Evolutionary conservation across 139 green algal species (phyloP), one percentile per base, ranked within the genome.

Genomic region (Micractinium conductrix): DNA sequence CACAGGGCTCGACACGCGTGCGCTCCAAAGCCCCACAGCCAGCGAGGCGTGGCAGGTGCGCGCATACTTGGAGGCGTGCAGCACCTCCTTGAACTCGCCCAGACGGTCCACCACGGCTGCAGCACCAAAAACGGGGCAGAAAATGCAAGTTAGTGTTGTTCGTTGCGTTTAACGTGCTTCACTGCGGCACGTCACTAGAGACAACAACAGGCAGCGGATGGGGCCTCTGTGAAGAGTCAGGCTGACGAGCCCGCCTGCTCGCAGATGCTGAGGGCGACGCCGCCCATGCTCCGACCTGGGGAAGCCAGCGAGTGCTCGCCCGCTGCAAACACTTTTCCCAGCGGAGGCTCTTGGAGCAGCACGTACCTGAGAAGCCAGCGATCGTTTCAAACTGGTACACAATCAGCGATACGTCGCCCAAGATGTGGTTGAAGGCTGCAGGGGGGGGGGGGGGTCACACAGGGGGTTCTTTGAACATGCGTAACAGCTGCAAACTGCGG

Each of bases 401-500:
- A 50, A 99, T 92, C 19, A 99, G 84, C 0, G 95, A 98, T 24
- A 99, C 90, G 84, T 99, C 97, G 35, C 85, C 89, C 8, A 99
- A 88, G 69, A 99, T 96, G 93, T 99, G 97, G 86, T 95, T 98
- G 94, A 99, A 99, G 2, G 97, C 97, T 50, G 89, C 92, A 28
- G 26, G 43, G 63, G 86, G 81, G 75, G 38, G 22, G 24, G 50
- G 3, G 38, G 2, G 67, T 6, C 5, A 14, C 10, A 40, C 26
- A 35, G 9, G 21, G 53, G 53, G 53, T 48, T 7, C 16, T 26
- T 42, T 28, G 17, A 42, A 24, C 37, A 50, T 37, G n/a, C 14
- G 4, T 12, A 53, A 14, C 69, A 14, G 38, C 69, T n/a, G 21
- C 37, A 42, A 17, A 8, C 7, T 40, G 63, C 63, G 28, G 19